These are phyloP conservation scores for Xylaria multiplex DNA, from an alignment of 2,329 filamentous ascomycete species.

Conservation along the genomic window DNA sequence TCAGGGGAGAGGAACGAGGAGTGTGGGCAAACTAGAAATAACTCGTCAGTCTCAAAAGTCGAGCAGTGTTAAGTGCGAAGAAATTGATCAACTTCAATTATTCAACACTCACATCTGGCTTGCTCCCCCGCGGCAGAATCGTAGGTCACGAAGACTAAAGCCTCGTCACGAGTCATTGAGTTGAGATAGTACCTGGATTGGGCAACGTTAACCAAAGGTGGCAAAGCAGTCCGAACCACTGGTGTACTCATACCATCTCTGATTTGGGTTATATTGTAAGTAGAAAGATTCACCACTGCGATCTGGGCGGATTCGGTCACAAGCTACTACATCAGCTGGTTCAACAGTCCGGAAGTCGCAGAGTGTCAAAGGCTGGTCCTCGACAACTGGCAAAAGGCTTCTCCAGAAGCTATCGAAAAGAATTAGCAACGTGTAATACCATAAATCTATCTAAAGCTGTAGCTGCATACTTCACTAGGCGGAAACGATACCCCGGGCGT, in stretches of 20 bases:
- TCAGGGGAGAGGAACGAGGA: background rate
- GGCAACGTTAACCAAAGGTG: background rate
- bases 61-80: no score
- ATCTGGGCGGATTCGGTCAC: background rate
- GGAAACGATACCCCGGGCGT: background rate
- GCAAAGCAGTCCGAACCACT: no score
- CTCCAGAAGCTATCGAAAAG: background rate
- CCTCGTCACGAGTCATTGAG: conserved; percentile 1
- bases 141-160: background rate
- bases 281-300: background rate
- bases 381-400: background rate
- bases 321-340: background rate
- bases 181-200: background rate
- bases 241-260: background rate
- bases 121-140: background rate
- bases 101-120: background rate
- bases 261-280: background rate
- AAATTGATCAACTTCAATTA: no score
- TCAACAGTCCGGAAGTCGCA: background rate
- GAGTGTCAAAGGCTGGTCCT: background rate
- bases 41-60: no score
- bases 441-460: background rate
- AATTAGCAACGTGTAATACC: background rate
- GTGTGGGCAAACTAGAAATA: background rate
- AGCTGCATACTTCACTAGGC: background rate